Evolutionary conservation across 768 basidiomycete genomes (phyloP), one percentile per base, ranked within the genome.

Genomic region (Russula griseocarnosa): DNA sequence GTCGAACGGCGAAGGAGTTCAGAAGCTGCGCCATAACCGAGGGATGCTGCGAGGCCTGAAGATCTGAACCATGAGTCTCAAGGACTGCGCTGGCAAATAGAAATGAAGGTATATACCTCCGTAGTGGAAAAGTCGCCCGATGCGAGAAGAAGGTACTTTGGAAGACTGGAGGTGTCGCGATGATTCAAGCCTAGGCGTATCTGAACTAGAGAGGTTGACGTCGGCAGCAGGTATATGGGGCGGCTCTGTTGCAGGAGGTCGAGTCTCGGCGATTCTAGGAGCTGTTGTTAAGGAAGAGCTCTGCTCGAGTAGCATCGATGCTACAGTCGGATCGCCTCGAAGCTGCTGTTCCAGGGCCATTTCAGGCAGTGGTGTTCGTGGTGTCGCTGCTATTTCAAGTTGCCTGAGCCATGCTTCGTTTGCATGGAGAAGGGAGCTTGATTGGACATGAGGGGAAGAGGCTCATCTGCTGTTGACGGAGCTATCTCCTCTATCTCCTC

Each of bases 81-180:
- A 36, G 5, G 36, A 3, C 44, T 4, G 26, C 6, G 13, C 5
- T 2, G 3, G 16, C 10, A 22, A 5, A 20, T 26, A 6, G 3
- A 42, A 44, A 38, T 14, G 50, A 24, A 28, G 38, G 70, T 70
- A 34, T 38, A 70, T 70, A 88, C 95, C 92, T 69, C 96, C 96
- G 63, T 98, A 98, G 69, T 98, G 96, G 68, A 98, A 91, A 9
- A 98, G 72, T 18, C 95, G 82, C 5, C 93, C 95, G 10, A 98
- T 79, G 13, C 88, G 82, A 0, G 94, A 96, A 0, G 93, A 91
- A 18, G 96, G 96, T 0, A 98, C 94, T 73, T 83, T 91, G 5
- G 94, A 96, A 0, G 93, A 85, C 70, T 86, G 85, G 2, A 92
- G 75, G 22, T 80, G 80, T 14, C 84, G 81, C 3, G 69, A 38